Percentiles rank a stretch among this genome's conserved stretches.
Evolutionary conservation across 768 basidiomycete genomes (phyloP).

Genomic region (Boletus pseudo-olivaceus): DNA sequence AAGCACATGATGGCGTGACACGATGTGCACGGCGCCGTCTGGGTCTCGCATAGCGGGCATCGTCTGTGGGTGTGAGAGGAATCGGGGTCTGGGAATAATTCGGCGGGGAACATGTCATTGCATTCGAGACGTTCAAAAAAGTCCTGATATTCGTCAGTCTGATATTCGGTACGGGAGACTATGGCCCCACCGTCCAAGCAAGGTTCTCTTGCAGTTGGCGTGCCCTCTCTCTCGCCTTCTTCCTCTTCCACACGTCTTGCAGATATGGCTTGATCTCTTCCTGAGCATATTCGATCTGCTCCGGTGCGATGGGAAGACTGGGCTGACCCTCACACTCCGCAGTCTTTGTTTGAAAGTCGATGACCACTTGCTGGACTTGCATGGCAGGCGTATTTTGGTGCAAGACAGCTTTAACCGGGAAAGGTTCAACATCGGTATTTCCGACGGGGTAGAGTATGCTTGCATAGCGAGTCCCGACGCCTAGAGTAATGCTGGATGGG

Average conservation of each 20-base stretch:
- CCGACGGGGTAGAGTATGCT: conserved; percentile 14
- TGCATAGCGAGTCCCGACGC: conserved; percentile 11
- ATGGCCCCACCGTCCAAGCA: conserved; percentile 13
- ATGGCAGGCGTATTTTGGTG: conserved; percentile 6
- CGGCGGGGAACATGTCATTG: neutral
- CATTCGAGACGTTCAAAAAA: conserved; percentile 16
- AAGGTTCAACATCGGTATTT: neutral
- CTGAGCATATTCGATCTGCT: conserved; percentile 15
- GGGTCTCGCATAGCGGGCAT: conserved; percentile 14
- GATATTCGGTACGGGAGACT: neutral
- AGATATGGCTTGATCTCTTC: conserved; percentile 15
- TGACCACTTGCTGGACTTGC: conserved; percentile 9
- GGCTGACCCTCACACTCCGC: conserved; percentile 11
- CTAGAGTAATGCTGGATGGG: neutral
- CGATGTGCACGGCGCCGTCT: conserved; percentile 5
- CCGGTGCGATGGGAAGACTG: conserved; percentile 15
- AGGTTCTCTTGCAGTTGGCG: neutral
- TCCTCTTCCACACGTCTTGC: conserved; percentile 8
- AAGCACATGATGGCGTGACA: conserved; percentile 17
- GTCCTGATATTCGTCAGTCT: conserved; percentile 3
- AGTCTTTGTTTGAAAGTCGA: conserved; percentile 19
- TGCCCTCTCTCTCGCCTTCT: conserved; percentile 1
- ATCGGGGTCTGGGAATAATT: neutral
- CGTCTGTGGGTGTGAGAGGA: neutral
- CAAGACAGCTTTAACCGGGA: conserved; percentile 15